Base-by-base conservation (phyloP, 1,284 basidiomycete genomes). In the Papiliotrema fonsecae region DNA sequence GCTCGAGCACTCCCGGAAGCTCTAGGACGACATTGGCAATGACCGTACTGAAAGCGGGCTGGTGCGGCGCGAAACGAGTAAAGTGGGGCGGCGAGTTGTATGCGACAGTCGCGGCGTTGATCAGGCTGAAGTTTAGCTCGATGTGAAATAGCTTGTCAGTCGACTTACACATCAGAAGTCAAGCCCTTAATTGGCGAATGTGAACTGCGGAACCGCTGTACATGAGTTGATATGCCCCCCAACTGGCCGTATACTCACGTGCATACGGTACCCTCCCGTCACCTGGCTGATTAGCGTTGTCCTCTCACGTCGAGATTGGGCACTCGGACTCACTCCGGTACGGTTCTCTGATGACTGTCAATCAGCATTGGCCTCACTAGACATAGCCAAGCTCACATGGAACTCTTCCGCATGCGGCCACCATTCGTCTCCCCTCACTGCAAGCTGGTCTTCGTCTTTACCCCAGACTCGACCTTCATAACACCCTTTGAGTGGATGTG, bases 171-270 rank as follows among this genome's bases (percentile, higher is more conserved):
- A 56, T 91, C 87, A 1, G 87, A 78, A 0, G 87, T 90, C 2
- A 91, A 72, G 0, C 88, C 88, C 64, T 88, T 88, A 56, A 91
- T 78, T 0, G 87, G 82, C 6, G 86, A 88, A 2, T 84, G 83
- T 0, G 76, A 76, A 3, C 83, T 84, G 35, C 86, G 79, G 62
- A 91, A 85, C 13, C 88, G 82, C 70, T 89, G 83, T 40, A 13
- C 9, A 19, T 60, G 86, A 88, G 48, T 36, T 51, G 14, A 76
- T 28, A 10, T 16, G 6, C n/a, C 3, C 28, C 3, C 1, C n/a
- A 4, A 19, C 24, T 30, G 45, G 24, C 14, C 18, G 14, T 7
- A 14, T 4, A 47, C 64, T 53, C 45, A 69, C 69, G 44, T 69
- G 64, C 69, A 71, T 68, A 13, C 63, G 28, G 53, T 70, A 83